These are phyloP conservation scores for Gryganskiella cystojenkinii DNA, from an alignment of 192 early-diverging fungal genomes.

Conservation along the genomic window DNA sequence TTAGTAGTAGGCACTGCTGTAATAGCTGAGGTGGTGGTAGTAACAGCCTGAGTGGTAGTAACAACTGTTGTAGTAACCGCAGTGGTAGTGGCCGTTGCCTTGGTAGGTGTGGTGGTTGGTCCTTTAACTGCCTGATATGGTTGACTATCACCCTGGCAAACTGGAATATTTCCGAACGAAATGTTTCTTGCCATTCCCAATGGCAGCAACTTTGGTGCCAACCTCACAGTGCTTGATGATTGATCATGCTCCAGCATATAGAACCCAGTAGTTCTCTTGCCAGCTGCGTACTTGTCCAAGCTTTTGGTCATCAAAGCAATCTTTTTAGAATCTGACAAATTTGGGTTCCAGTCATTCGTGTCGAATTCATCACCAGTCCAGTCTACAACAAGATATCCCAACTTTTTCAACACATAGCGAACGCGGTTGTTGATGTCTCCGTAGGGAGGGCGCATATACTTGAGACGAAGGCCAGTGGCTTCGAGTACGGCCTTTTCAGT, in stretches of 20 bases:
- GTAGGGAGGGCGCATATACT: conserved; percentile 65
- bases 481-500: conserved; percentile 57
- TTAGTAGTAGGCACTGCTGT: too few relatives aligned
- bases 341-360: conserved; percentile 62
- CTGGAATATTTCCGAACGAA: conserved; percentile 13
- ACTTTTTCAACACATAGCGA: conserved; percentile 50
- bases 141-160: conserved; percentile 24
- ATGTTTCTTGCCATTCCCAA: conserved; percentile 34
- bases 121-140: conserved; percentile 31
- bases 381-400: conserved; percentile 31
- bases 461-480: conserved; percentile 57
- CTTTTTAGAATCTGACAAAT: conserved; percentile 8
- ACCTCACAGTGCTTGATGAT: conserved; percentile 16
- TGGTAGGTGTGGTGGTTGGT: too few relatives aligned
- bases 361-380: conserved; percentile 53
- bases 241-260: conserved; percentile 44
- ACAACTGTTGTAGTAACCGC: too few relatives aligned
- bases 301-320: conserved; percentile 16
- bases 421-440: conserved; percentile 67
- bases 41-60: too few relatives aligned
- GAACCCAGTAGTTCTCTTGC: conserved; percentile 37
- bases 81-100: too few relatives aligned
- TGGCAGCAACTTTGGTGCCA: conserved; percentile 39
- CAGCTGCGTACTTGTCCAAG: conserved; percentile 24
- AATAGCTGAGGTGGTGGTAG: too few relatives aligned